Conservation (phyloP, 1,284 basidiomycete genomes). For the Boletellus deceptivus region DNA sequence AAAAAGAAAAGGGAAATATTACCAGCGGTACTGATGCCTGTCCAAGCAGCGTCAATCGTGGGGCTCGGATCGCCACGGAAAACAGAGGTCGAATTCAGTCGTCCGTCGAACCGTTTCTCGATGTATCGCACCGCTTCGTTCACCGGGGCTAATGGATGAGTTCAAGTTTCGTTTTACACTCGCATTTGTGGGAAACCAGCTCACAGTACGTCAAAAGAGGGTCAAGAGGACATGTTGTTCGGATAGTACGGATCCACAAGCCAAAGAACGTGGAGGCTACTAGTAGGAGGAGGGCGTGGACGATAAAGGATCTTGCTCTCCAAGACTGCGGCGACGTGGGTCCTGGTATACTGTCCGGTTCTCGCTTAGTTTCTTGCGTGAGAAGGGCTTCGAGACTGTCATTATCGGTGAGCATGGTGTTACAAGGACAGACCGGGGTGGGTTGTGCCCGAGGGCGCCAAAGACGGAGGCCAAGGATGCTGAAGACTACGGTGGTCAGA, state of each 20-base stretch:
- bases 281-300: not conserved
- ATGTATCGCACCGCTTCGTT: not conserved
- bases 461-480: too few species aligned
- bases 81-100: not conserved
- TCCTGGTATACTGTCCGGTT: not conserved
- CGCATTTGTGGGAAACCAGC: not conserved
- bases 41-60: slow-evolving; percentile 1
- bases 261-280: not conserved
- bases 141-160: not conserved
- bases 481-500: too few species aligned
- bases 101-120: slow-evolving; percentile 5
- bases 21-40: not conserved
- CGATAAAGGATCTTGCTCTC: not conserved
- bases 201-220: slow-evolving; percentile 2
- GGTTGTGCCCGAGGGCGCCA: too few species aligned
- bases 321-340: not conserved
- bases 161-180: not conserved
- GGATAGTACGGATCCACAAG: not conserved
- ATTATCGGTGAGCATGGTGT: too few species aligned
- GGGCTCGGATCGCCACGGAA: slow-evolving; percentile 2
- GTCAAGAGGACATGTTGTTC: not conserved
- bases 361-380: not conserved
- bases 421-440: too few species aligned
- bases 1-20: not conserved
- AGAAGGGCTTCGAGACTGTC: not conserved